Conservation (phyloP, 1,284 basidiomycete genomes). For the Peniophora sp. region DNA sequence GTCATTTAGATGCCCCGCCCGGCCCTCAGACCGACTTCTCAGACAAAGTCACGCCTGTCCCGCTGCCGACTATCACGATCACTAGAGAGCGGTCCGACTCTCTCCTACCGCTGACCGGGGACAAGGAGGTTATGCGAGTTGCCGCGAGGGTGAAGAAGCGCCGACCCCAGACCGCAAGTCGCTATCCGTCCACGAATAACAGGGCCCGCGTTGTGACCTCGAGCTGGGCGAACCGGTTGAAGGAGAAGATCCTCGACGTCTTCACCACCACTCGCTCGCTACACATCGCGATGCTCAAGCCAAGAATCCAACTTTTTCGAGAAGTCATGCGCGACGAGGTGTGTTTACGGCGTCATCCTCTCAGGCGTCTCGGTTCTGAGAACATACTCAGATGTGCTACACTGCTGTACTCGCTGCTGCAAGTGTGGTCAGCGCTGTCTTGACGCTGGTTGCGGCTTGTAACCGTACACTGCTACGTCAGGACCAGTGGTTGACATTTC, state of each 20-base stretch:
- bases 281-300: constrained; percentile 8
- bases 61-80: too few species aligned
- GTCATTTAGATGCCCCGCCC: constrained; percentile 19
- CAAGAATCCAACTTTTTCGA: constrained; percentile 4
- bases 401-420: constrained; percentile 46
- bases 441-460: constrained; percentile 45
- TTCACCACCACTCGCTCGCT: constrained; percentile 5
- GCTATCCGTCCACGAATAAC: too few species aligned
- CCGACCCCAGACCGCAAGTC: too few species aligned
- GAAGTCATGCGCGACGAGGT: constrained; percentile 59
- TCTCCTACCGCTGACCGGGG: too few species aligned
- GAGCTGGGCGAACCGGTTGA: too few species aligned
- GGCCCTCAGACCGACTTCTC: not conserved
- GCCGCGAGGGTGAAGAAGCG: too few species aligned
- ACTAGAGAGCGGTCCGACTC: too few species aligned
- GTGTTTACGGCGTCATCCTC: constrained; percentile 9
- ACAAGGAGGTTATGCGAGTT: too few species aligned
- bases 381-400: constrained; percentile 38
- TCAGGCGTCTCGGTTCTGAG: not conserved
- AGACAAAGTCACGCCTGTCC: too few species aligned
- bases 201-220: too few species aligned
- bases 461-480: constrained; percentile 31
- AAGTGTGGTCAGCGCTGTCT: constrained; percentile 39
- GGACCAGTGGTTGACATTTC: constrained; percentile 44
- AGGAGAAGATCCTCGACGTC: too few species aligned